phyloP scores from a whole-genome alignment of 2,329 filamentous ascomycete genomes.

The Colletotrichum phormii region DNA sequence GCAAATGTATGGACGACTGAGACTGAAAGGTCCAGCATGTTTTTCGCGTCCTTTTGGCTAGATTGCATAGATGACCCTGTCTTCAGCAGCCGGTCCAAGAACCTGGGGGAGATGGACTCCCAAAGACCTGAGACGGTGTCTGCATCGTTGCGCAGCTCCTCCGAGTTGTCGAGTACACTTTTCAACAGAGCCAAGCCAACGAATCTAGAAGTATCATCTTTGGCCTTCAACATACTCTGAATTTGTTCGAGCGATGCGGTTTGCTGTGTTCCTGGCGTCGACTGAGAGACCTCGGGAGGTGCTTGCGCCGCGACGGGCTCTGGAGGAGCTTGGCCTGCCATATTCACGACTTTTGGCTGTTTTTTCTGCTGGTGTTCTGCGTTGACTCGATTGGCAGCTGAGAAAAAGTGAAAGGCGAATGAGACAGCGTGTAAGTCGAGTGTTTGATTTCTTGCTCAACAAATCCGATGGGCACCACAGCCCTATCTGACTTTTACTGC shows the following conservation, averaged over 20 bases:
- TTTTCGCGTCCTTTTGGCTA: conserved; percentile 58
- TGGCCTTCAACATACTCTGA: conserved; percentile 65
- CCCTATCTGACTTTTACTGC: not conserved
- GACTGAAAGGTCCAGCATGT: conserved; percentile 73
- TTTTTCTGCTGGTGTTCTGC: not conserved
- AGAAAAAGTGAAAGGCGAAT: not conserved
- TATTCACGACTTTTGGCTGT: not conserved
- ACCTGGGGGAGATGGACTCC: conserved; percentile 70
- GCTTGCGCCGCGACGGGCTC: not conserved
- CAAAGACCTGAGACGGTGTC: conserved; percentile 63
- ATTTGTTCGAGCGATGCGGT: conserved; percentile 59
- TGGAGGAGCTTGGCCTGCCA: conserved; percentile 5
- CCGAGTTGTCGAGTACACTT: conserved; percentile 72
- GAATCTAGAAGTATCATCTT: conserved; percentile 76
- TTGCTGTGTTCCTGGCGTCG: conserved; percentile 16
- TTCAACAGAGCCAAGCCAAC: conserved; percentile 75
- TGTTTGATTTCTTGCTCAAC: not conserved
- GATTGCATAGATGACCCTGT: conserved; percentile 56
- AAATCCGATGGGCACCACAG: not conserved
- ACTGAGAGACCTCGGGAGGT: conserved; percentile 7
- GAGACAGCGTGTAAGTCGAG: conserved; percentile 4
- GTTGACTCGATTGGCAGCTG: not conserved
- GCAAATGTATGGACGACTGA: conserved; percentile 73
- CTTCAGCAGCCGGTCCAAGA: conserved; percentile 71
- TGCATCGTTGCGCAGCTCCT: conserved; percentile 61